Conservation (phyloP, 2,329 filamentous ascomycete genomes). For the Basipetospora chlamydospora region DNA sequence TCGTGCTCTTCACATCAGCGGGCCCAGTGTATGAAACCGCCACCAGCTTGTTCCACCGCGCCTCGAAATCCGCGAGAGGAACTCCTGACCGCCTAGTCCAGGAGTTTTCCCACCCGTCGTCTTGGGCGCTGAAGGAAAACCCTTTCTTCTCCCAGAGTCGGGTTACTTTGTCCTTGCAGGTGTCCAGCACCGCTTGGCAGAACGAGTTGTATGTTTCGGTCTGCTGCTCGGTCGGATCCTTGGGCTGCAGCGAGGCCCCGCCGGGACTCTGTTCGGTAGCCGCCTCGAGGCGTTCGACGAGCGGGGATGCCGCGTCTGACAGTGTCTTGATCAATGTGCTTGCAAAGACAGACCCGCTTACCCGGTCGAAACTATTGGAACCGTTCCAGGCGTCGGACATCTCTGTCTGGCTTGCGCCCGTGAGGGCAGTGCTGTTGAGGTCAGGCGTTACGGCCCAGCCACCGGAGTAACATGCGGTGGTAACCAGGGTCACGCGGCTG, state of each 20-base stretch:
- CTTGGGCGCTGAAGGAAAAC: background rate
- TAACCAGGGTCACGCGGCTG: slow-evolving; percentile 5
- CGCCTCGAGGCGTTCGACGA: background rate
- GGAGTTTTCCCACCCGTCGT: background rate
- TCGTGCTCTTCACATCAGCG: background rate
- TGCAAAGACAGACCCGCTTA: slow-evolving; percentile 4
- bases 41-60: background rate
- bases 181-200: background rate
- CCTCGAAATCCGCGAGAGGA: background rate
- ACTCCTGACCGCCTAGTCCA: background rate
- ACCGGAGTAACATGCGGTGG: slow-evolving; percentile 6
- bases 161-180: background rate
- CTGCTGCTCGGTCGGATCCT: background rate
- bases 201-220: slow-evolving; percentile 5
- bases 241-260: slow-evolving; percentile 2
- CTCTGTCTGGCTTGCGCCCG: background rate
- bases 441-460: slow-evolving; percentile 2
- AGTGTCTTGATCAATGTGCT: slow-evolving; percentile 1
- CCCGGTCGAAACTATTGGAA: background rate
- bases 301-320: background rate
- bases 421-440: background rate
- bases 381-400: background rate
- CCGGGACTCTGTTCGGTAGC: background rate
- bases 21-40: background rate
- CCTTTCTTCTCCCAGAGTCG: background rate